Percentiles rank a stretch among this genome's conserved stretches.
These are phyloP conservation scores for Termitomyces sp. DNA, from an alignment of 768 basidiomycete genomes.

Conservation along the genomic window DNA sequence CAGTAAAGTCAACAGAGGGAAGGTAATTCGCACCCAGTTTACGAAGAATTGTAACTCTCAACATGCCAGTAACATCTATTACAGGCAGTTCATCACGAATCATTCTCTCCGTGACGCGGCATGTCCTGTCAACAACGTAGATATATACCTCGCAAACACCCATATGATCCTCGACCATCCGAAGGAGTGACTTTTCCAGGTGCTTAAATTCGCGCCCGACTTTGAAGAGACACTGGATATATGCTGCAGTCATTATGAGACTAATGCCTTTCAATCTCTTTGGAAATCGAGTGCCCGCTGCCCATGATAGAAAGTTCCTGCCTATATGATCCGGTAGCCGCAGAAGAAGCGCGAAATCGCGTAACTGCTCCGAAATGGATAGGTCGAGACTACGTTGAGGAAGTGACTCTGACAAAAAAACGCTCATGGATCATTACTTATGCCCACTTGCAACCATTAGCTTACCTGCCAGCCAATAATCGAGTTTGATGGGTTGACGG, in stretches of 20 bases:
- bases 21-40: not conserved
- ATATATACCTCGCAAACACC: not conserved
- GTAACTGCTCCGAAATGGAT: not conserved
- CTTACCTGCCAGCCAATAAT: not conserved
- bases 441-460: not conserved
- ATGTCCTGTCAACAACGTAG: not conserved
- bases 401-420: not conserved
- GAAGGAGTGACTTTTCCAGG: not conserved
- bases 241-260: not conserved
- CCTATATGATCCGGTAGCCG: not conserved
- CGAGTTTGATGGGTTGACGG: not conserved
- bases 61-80: not conserved
- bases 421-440: not conserved
- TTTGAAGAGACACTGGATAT: not conserved
- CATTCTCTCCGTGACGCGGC: not conserved
- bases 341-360: not conserved
- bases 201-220: not conserved
- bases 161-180: not conserved
- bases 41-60: not conserved
- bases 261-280: not conserved
- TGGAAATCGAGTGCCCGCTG: not conserved
- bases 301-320: not conserved
- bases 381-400: not conserved
- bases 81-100: not conserved
- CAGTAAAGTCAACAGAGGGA: not conserved